A percentile compares a stretch with the other conserved stretches of the same genome.
Conservation (phyloP, 441 rosid species). For the Adansonia gregorii region DNA sequence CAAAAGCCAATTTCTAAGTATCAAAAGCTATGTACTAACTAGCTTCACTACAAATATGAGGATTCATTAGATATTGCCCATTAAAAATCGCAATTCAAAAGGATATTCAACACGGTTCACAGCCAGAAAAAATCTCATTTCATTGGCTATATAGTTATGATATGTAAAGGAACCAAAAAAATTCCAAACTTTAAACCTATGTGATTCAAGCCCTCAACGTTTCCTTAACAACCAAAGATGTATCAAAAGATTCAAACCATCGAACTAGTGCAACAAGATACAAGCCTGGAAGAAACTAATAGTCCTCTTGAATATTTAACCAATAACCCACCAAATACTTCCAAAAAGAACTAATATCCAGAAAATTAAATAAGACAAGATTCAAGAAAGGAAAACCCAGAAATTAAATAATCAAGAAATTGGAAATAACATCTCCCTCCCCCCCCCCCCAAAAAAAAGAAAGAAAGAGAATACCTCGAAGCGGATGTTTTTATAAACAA, state of each 20-base stretch:
- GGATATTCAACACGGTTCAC: neutral
- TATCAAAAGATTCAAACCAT: neutral
- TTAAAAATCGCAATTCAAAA: neutral
- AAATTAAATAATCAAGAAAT: neutral
- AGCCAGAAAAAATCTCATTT: neutral
- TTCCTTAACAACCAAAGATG: neutral
- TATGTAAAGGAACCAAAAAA: neutral
- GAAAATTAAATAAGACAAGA: neutral
- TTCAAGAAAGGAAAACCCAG: neutral
- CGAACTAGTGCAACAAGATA: neutral
- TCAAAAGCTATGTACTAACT: neutral
- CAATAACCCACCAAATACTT: neutral
- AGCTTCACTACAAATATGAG: neutral
- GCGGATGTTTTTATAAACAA: conserved; percentile 90
- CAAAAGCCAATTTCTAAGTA: neutral
- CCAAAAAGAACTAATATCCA: neutral
- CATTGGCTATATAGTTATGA: neutral
- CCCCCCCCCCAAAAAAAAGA: neutral
- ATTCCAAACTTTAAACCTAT: neutral
- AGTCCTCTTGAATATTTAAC: neutral
- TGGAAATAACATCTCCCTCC: neutral
- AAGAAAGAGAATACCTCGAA: conserved; percentile 60
- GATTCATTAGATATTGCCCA: neutral
- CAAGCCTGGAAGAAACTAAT: neutral
- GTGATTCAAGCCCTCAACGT: neutral